phyloP scores from a whole-genome alignment of 768 basidiomycete species.

The Tephrocybe sp. region DNA sequence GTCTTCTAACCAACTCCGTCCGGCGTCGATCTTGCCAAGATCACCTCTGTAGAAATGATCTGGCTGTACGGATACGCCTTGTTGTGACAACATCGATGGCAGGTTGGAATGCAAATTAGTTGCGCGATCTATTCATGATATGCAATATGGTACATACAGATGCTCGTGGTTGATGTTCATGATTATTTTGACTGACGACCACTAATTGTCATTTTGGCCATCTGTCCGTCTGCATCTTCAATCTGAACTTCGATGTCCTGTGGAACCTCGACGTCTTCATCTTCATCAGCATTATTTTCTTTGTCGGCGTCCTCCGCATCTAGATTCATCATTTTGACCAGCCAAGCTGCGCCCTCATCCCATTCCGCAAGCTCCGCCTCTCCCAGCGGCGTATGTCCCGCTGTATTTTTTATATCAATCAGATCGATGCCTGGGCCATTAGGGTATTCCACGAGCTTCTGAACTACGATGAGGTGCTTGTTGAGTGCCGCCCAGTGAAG shows the following conservation, averaged over 20 bases:
- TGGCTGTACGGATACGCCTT: too few species aligned
- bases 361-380: slow-evolving; percentile 79
- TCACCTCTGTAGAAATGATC: too few species aligned
- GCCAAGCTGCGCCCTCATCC: slow-evolving; percentile 83
- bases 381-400: slow-evolving; percentile 72
- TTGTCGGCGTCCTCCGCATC: slow-evolving; percentile 42
- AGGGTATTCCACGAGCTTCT: slow-evolving; percentile 56
- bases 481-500: slow-evolving; percentile 93
- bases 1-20: too few species aligned
- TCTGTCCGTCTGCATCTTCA: slow-evolving; percentile 65
- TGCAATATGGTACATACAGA: not conserved
- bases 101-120: too few species aligned
- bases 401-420: slow-evolving; percentile 75
- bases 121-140: not conserved
- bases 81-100: too few species aligned
- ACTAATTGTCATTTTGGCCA: slow-evolving; percentile 61
- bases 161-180: not conserved
- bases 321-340: slow-evolving; percentile 79
- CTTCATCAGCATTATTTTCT: slow-evolving; percentile 32
- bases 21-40: too few species aligned
- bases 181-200: slow-evolving; percentile 15
- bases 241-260: slow-evolving; percentile 66
- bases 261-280: slow-evolving; percentile 28
- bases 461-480: slow-evolving; percentile 60
- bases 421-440: slow-evolving; percentile 59